phyloP scores from a whole-genome alignment of 2,329 filamentous ascomycete species.

The Clonostachys chloroleuca region DNA sequence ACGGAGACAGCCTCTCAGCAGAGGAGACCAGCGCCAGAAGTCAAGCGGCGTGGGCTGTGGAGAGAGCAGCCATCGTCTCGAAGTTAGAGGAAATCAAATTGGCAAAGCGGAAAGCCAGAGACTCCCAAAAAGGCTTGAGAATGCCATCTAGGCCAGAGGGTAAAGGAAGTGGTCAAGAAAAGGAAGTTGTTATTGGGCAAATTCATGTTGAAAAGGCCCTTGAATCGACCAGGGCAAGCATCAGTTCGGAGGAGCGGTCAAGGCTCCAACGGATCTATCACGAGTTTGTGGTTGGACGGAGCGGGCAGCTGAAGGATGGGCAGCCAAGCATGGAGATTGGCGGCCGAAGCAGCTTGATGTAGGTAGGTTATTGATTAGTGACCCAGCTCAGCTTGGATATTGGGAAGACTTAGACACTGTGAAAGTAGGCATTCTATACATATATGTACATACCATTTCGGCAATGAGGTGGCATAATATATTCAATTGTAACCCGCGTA shows the following conservation, averaged over 20 bases:
- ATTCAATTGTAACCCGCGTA: too few species aligned
- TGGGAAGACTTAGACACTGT: too few species aligned
- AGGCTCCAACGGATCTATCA: conserved; percentile 78
- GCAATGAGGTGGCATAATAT: too few species aligned
- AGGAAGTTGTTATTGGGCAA: conserved; percentile 80
- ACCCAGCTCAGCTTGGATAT: too few species aligned
- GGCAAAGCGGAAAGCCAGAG: conserved; percentile 48
- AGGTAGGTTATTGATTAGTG: conserved; percentile 6
- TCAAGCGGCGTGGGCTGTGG: conserved; percentile 56
- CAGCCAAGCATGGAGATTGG: conserved; percentile 91
- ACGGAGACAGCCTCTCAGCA: conserved; percentile 46
- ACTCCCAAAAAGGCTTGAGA: conserved; percentile 11
- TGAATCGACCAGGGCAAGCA: conserved; percentile 73
- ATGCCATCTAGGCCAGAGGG: conserved; percentile 4
- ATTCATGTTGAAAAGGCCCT: conserved; percentile 77
- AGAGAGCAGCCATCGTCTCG: conserved; percentile 73
- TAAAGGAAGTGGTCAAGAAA: conserved; percentile 30
- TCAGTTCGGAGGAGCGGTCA: conserved; percentile 71
- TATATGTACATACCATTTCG: too few species aligned
- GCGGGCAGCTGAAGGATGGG: conserved; percentile 92
- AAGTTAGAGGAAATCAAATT: conserved; percentile 79
- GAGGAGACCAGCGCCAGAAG: conserved; percentile 42
- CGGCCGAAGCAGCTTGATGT: conserved; percentile 92
- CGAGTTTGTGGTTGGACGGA: conserved; percentile 89
- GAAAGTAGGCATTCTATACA: too few species aligned